Percentiles rank a stretch among this genome's conserved stretches.
Conservation (phyloP, 441 rosid genomes). For the Dalechampia spathulata region DNA sequence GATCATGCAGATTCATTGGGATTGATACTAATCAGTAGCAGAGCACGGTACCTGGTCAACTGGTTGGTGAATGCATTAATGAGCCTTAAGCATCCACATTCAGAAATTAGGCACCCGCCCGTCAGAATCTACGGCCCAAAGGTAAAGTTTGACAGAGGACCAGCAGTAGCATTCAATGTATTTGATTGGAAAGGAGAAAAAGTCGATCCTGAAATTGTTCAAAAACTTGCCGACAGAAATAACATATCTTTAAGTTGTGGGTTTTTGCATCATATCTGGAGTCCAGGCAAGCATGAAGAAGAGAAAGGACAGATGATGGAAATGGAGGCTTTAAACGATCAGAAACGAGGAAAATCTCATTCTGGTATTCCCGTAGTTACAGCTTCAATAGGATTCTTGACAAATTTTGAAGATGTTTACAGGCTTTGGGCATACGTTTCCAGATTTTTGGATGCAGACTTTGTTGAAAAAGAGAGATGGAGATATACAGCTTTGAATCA, state of each 20-base stretch:
- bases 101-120: conserved; percentile 30
- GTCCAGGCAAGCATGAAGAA: conserved; percentile 33
- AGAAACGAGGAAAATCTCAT: conserved; percentile 13
- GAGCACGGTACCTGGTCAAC: conserved; percentile 53
- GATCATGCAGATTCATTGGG: conserved; percentile 73
- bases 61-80: conserved; percentile 68
- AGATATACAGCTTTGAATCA: conserved; percentile 72
- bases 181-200: conserved; percentile 83
- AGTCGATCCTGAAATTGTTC: conserved; percentile 61
- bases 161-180: conserved; percentile 71
- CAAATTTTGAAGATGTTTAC: conserved; percentile 69
- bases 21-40: conserved; percentile 36
- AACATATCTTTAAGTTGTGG: conserved; percentile 52
- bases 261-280: conserved; percentile 37
- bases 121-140: conserved; percentile 76
- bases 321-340: conserved; percentile 14
- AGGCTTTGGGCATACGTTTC: conserved; percentile 80
- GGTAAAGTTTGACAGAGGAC: conserved; percentile 45
- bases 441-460: conserved; percentile 83
- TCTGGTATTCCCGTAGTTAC: conserved; percentile 50
- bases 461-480: conserved; percentile 92
- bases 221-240: conserved; percentile 69
- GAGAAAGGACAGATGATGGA: conserved; percentile 26
- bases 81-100: conserved; percentile 62
- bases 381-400: conserved; percentile 57